Evolutionary conservation across 768 basidiomycete species (phyloP).

Genomic region (Mycena venus): DNA sequence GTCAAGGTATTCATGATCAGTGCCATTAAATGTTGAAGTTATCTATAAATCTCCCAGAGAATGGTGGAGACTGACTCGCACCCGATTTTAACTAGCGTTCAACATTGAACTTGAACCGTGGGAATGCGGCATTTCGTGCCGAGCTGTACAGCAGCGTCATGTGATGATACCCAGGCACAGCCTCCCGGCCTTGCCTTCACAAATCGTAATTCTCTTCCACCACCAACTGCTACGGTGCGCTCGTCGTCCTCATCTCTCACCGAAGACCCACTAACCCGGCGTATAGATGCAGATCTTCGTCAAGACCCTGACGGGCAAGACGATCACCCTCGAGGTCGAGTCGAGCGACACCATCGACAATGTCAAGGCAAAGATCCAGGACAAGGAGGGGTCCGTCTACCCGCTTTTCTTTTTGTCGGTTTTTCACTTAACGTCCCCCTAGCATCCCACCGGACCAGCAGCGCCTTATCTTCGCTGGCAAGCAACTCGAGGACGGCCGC

Average conservation of each 20-base stretch:
- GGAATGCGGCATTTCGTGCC: too few species aligned
- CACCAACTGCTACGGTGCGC: not conserved
- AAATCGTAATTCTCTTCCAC: not conserved
- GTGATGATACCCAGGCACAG: too few species aligned
- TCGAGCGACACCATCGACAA: conserved; percentile 97
- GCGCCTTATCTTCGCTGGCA: conserved; percentile 96
- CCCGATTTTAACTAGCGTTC: too few species aligned
- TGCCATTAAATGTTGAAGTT: too few species aligned
- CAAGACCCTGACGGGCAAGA: conserved; percentile 92
- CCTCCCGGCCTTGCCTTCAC: not conserved
- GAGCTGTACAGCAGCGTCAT: too few species aligned
- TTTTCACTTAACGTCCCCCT: not conserved
- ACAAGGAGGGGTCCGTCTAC: conserved; percentile 65
- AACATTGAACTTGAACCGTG: too few species aligned
- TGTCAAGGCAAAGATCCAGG: conserved; percentile 83
- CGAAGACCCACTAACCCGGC: not conserved
- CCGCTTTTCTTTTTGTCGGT: not conserved
- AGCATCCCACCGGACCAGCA: conserved; percentile 97
- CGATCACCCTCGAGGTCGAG: conserved; percentile 99
- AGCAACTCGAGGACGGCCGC: conserved; percentile 98
- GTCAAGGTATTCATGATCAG: too few species aligned
- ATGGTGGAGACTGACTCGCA: too few species aligned
- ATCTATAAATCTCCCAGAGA: too few species aligned
- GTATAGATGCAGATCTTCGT: conserved; percentile 68
- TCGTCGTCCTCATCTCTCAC: not conserved